These are phyloP conservation scores for Metschnikowia santaceciliae DNA, from an alignment of 805 yeast genomes.

Conservation along the genomic window DNA sequence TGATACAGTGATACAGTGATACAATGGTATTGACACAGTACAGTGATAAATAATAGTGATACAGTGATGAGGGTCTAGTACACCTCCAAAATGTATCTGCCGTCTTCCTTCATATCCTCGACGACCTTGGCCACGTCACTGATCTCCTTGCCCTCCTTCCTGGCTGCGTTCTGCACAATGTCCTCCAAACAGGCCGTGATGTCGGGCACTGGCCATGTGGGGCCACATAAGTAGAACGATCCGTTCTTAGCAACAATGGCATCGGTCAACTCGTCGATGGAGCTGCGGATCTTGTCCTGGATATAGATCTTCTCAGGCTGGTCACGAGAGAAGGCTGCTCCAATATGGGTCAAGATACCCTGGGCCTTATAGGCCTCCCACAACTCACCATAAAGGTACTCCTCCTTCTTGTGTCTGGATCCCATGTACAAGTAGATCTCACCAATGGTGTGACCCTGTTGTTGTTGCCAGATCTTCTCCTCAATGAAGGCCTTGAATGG, in stretches of 20 bases:
- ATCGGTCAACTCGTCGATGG: conserved; percentile 64
- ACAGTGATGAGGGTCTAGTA: conserved; percentile 44
- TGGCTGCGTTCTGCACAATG: conserved; percentile 69
- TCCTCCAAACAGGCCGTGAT: conserved; percentile 86
- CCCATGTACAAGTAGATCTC: conserved; percentile 85
- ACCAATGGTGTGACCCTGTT: conserved; percentile 87
- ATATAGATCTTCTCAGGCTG: conserved; percentile 92
- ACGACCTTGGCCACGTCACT: conserved; percentile 75
- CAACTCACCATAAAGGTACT: conserved; percentile 91
- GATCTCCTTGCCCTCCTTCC: conserved; percentile 52
- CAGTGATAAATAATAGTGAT: no score
- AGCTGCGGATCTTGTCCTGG: conserved; percentile 87
- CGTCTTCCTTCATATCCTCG: conserved; percentile 89
- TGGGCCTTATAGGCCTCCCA: conserved; percentile 97
- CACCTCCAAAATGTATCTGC: conserved; percentile 90
- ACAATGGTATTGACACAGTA: no score
- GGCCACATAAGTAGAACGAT: conserved; percentile 94
- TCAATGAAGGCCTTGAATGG: conserved; percentile 97
- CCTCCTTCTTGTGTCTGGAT: conserved; percentile 92
- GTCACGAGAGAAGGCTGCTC: conserved; percentile 98
- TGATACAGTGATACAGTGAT: no score
- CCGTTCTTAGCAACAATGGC: conserved; percentile 79
- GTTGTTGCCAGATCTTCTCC: conserved; percentile 89
- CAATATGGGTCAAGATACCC: conserved; percentile 87
- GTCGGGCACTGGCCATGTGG: conserved; percentile 99